phyloP scores from a whole-genome alignment of 2,329 filamentous ascomycete species.

The Cordyceps tenuipes region DNA sequence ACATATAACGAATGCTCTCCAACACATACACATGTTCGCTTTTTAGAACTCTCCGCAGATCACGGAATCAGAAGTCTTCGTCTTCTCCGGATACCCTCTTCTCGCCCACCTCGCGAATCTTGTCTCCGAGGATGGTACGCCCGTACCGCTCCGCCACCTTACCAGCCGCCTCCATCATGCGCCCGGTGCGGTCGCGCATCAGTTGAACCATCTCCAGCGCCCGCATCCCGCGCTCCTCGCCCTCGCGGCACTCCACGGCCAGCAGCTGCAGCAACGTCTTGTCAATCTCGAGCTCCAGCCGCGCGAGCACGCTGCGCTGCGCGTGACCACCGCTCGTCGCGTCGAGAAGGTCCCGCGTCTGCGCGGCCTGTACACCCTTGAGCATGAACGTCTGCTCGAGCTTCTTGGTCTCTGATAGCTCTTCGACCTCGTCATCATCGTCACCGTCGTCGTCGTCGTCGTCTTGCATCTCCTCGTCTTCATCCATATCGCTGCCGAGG shows the following conservation, averaged over 20 bases:
- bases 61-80: constrained; percentile 25
- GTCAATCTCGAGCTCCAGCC: constrained; percentile 76
- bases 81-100: constrained; percentile 54
- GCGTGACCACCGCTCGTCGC: constrained; percentile 49
- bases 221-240: constrained; percentile 90
- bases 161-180: constrained; percentile 84
- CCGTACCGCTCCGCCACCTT: constrained; percentile 87
- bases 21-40: not conserved
- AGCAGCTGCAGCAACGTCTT: constrained; percentile 84
- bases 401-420: constrained; percentile 42
- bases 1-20: not conserved
- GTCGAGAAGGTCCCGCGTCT: constrained; percentile 67
- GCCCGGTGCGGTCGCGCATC: constrained; percentile 75
- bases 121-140: constrained; percentile 69
- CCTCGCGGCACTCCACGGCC: constrained; percentile 81
- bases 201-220: constrained; percentile 83
- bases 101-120: constrained; percentile 83
- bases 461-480: constrained; percentile 25
- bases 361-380: constrained; percentile 59
- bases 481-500: constrained; percentile 19
- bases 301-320: constrained; percentile 59
- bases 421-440: constrained; percentile 24
- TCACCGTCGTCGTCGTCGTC: constrained; percentile 27
- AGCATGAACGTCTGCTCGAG: constrained; percentile 80
- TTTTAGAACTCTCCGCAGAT: not conserved